Percentiles rank a stretch among this genome's conserved stretches.
Evolutionary conservation across 345 rosid genomes (phyloP).

Genomic region (Euphorbia tirucalli): DNA sequence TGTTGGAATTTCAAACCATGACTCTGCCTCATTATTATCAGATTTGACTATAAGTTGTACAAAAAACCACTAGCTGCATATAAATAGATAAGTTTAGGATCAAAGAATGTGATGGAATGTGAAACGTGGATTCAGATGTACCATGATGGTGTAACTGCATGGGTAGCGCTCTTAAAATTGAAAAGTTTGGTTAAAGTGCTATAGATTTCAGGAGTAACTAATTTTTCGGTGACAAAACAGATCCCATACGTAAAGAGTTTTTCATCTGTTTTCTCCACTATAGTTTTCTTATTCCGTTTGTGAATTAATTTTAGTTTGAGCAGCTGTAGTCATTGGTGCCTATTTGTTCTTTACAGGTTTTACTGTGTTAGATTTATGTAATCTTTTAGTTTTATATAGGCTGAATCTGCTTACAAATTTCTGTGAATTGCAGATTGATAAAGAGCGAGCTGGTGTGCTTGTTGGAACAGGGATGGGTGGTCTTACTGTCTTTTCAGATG

Average conservation of each 20-base stretch:
- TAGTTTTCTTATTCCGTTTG: background rate
- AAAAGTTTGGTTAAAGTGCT: background rate
- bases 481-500: conserved; percentile 80
- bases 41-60: background rate
- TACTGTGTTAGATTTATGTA: background rate
- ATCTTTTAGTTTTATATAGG: background rate
- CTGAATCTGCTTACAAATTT: background rate
- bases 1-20: background rate
- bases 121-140: background rate
- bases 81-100: background rate
- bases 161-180: too few species aligned
- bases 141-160: background rate
- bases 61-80: background rate
- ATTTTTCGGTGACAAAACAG: background rate
- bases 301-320: background rate
- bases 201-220: background rate
- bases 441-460: conserved; percentile 80
- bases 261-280: background rate
- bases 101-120: background rate
- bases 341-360: background rate
- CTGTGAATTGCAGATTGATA: conserved; percentile 59
- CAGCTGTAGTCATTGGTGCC: background rate
- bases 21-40: background rate
- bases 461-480: conserved; percentile 99
- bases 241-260: background rate